Evolutionary conservation across 352 stramenopile species (phyloP), one percentile per base, ranked within the genome.

Genomic region (Albugo candida): DNA sequence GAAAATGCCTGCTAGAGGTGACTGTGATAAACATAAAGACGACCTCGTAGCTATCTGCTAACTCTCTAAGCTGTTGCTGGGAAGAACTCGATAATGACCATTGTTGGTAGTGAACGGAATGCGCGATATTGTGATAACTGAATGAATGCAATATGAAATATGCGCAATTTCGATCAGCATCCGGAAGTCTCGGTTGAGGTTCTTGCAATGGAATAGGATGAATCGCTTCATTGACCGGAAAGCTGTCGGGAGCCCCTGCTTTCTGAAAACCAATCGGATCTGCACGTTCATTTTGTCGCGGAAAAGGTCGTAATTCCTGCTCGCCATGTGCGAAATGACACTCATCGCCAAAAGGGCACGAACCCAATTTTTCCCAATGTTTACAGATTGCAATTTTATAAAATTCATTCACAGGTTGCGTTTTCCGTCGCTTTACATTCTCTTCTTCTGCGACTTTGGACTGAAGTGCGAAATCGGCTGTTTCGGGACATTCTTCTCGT

Each of bases 301-400:
- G 78, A 53, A 92, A 92, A 27, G 79, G 76, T 5, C 82, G 55
- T 34, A 98, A 60, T 57, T 98, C 92, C 27, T 79, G 77, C 40
- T 96, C 81, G 16, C 92, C 92, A 65, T 98, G 93, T 0, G 93
- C 93, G 70, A 97, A 98, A 51, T 97, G 92, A 59, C 93, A 98
- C 35, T 94, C 85, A 39, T 97, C 91, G 14, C 81, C 83, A 67
- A 97, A 98, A 3, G 92, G 93, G 73, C 93, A 98, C 24, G 81
- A 80, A 2, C 92, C 93, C 63, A 94, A 77, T 50, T 96, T 92
- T 43, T 89, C 80, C 71, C 92, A 97, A 58, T 98, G 92, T 56
- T 98, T 98, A 65, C 93, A 98, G 36, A 98, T 89, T 45, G 80
- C 82, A 42, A 97, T 95, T 60, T 97, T 97, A 65, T 86, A 98